Conservation (phyloP, 768 basidiomycete species). For the Rhodotorula babjevae region DNA sequence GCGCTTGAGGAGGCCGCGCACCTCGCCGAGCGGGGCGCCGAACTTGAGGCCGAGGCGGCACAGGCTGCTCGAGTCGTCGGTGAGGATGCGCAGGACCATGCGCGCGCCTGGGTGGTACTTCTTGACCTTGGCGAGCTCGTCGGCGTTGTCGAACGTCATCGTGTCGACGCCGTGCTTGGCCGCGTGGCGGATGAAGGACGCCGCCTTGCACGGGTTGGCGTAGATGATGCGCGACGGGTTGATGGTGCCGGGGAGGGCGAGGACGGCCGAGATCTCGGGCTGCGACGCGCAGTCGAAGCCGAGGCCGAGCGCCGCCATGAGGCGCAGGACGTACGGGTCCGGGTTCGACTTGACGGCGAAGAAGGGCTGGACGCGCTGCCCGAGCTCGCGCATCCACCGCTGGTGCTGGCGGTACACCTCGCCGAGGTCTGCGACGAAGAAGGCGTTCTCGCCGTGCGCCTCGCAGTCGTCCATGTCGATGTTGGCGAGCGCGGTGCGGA, state of each 20-base stretch:
- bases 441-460: conserved; percentile 79
- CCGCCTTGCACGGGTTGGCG: conserved; percentile 97
- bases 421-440: conserved; percentile 91
- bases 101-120: conserved; percentile 73
- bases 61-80: conserved; percentile 93
- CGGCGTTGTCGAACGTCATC: conserved; percentile 98
- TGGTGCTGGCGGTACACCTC: conserved; percentile 78
- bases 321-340: conserved; percentile 84
- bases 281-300: conserved; percentile 98
- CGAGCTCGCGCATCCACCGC: conserved; percentile 71
- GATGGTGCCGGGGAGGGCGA: conserved; percentile 59
- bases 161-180: conserved; percentile 71
- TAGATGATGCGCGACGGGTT: conserved; percentile 82
- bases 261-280: conserved; percentile 78
- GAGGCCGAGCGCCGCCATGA: conserved; percentile 80
- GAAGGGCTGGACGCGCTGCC: conserved; percentile 80
- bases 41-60: conserved; percentile 94
- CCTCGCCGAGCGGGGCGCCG: conserved; percentile 78
- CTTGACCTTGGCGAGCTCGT: conserved; percentile 90
- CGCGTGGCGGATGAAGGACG: conserved; percentile 83
- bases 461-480: conserved; percentile 44
- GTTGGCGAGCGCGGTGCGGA: conserved; percentile 28
- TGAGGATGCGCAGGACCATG: conserved; percentile 86
- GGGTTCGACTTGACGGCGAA: conserved; percentile 99
- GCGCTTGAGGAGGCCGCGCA: conserved; percentile 70